Base-by-base conservation (phyloP, 139 green algal species). In the Deuterostichococcus epilithicus region DNA sequence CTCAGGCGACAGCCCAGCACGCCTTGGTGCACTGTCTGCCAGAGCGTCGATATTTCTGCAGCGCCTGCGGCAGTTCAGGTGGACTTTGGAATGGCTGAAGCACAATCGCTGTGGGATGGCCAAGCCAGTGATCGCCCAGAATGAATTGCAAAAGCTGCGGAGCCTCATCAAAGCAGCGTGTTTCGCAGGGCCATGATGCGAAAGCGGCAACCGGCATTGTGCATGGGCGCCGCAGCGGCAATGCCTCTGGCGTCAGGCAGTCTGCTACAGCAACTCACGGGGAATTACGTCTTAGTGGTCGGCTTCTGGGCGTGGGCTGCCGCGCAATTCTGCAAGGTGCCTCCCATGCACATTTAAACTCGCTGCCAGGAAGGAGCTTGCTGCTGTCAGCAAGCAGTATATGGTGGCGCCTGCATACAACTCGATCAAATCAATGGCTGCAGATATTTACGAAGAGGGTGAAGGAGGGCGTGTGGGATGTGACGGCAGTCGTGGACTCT, bases 231-330 rank as follows among this genome's bases (percentile, higher is more conserved):
- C 3, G 52, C 52, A 63, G 52, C 52, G 28, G 52, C 52, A 28
- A 20, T 63, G 52, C 52, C 52, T 5, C 18, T 63, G 52, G 28
- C 52, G 5, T 63, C 52, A 63, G 52, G 52, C 52, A 63, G 28
- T 20, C 52, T 63, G 13, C 52, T 63, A 3, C 52, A 63, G 52
- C 52, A 83, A 20, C 71, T 96, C 0, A 76, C 84, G 5, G 80
- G 72, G 30, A 98, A 98, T 84, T 83, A 90, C 25, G 87, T 97
- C 0, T 96, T 98, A 75, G 80, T 92, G 42, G 85, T 84, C n/a
- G 93, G 93, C 36, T 97, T 98, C 78, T 94, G 86, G 81, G 91
- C 80, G 13, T 98, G 93, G 93, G 90, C 96, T 70, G 35, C 82
- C 0, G 94, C 94, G 0, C 94, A 98, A 84, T 87, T 91, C 26